These are phyloP conservation scores for Stentor coeruleus DNA, from an alignment of 73 alveolate species.

Conservation along the genomic window DNA sequence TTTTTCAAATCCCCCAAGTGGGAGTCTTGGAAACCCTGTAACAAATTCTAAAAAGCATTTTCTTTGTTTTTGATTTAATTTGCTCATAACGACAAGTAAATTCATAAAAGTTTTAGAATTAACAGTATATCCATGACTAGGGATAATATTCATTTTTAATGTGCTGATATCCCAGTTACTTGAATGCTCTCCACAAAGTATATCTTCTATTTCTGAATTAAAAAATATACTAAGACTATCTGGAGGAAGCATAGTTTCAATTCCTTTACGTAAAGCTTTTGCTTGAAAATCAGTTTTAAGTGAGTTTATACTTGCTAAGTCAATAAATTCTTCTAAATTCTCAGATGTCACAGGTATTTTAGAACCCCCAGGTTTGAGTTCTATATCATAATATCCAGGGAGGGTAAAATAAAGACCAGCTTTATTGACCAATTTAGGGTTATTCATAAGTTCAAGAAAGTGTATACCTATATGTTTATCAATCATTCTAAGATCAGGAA, in stretches of 20 bases:
- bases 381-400: constrained; percentile 78
- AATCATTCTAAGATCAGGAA: constrained; percentile 51
- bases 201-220: constrained; percentile 65
- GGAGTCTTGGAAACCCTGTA: constrained; percentile 36
- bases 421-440: constrained; percentile 52
- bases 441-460: neutral
- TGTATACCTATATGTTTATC: constrained; percentile 30
- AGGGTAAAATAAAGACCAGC: constrained; percentile 63
- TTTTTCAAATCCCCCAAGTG: constrained; percentile 32
- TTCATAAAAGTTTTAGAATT: constrained; percentile 1
- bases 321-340: constrained; percentile 73
- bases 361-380: constrained; percentile 60
- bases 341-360: constrained; percentile 51
- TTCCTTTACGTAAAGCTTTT: constrained; percentile 77
- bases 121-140: constrained; percentile 78
- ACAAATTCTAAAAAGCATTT: constrained; percentile 18
- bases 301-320: constrained; percentile 52
- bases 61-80: neutral
- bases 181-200: constrained; percentile 59
- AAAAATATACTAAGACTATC: constrained; percentile 60
- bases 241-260: constrained; percentile 60
- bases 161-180: constrained; percentile 53
- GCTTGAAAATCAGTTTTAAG: constrained; percentile 53
- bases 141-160: constrained; percentile 54
- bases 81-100: constrained; percentile 1